Base-by-base conservation (phyloP, 75 land plant species). In the Cupressus sempervirens region DNA sequence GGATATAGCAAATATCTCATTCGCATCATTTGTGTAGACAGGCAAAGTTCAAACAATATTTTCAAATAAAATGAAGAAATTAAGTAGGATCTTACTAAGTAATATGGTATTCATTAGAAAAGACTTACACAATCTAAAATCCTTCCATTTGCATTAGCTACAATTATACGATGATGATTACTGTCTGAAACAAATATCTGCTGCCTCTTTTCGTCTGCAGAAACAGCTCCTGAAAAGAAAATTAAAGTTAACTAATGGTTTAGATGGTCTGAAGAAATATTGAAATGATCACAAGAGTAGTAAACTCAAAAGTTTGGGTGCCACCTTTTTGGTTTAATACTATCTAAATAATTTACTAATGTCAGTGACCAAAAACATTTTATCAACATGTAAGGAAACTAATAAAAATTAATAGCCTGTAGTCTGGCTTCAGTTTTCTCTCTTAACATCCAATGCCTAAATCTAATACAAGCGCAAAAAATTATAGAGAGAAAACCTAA, bases 131-230 rank as follows among this genome's bases (percentile, higher is more conserved):
- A 89, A 83, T 94, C 97, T 65, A 93, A 80, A 79, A 95, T 88
- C 85, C 85, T 81, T 32, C 96, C 96, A 85, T 83, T 62, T 58
- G 84, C 85, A 87, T 91, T 81, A 29, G 83, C 76, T 65, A 94
- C 83, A 43, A 95, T 92, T 14, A 95, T 91, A 38, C 96, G 90
- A 81, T 95, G 91, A 87, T 95, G 95, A 87, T 91, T 90, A 65
- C 86, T 90, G 83, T 95, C 97, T 41, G 96, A 91, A 72, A 95
- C 56, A 84, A 95, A 95, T 38, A 95, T 29, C 74, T 89, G 91
- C 45, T 85, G 74, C 8, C 90, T 88, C 76, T 72, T 68, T 86
- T 86, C 88, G 88, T 93, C 96, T 50, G 86, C 90, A 89, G 96
- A 90, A 23, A 95, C 83, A 83, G 90, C 87, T 20, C 92, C 97